phyloP scores from a whole-genome alignment of 768 basidiomycete genomes.

The Cystobasidium onofrii region DNA sequence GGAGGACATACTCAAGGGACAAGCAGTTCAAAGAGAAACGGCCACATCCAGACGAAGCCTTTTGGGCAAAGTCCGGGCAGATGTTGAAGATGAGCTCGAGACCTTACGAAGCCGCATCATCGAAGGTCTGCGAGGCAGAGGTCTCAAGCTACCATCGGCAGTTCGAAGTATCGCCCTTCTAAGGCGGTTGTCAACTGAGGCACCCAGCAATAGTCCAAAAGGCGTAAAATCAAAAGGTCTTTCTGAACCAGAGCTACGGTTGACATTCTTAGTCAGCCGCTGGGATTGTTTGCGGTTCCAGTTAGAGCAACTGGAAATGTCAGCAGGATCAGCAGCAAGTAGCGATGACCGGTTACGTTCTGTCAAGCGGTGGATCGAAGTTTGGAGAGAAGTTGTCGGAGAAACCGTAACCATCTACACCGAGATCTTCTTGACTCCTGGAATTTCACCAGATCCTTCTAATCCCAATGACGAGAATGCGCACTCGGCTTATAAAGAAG shows the following conservation, averaged over 20 bases:
- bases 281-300: slow-evolving; percentile 41
- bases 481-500: background rate
- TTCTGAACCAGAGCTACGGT: slow-evolving; percentile 38
- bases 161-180: slow-evolving; percentile 38
- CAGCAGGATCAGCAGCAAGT: background rate
- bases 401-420: slow-evolving; percentile 48
- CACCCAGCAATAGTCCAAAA: background rate
- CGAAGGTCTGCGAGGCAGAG: slow-evolving; percentile 35
- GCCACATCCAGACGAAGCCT: slow-evolving; percentile 22
- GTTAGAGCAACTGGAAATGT: slow-evolving; percentile 29
- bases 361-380: slow-evolving; percentile 48
- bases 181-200: slow-evolving; percentile 29
- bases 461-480: background rate
- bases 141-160: slow-evolving; percentile 40
- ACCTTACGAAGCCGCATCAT: slow-evolving; percentile 35
- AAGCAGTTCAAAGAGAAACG: background rate
- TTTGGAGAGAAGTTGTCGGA: slow-evolving; percentile 49
- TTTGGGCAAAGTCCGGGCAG: slow-evolving; percentile 34
- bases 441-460: slow-evolving; percentile 9
- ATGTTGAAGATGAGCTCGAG: slow-evolving; percentile 34
- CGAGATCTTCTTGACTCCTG: slow-evolving; percentile 45
- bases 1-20: slow-evolving; percentile 11
- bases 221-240: background rate
- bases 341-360: slow-evolving; percentile 45
- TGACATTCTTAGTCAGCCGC: slow-evolving; percentile 39